phyloP scores from a whole-genome alignment of 805 yeast genomes.

The Scheffersomyces stipitis region DNA sequence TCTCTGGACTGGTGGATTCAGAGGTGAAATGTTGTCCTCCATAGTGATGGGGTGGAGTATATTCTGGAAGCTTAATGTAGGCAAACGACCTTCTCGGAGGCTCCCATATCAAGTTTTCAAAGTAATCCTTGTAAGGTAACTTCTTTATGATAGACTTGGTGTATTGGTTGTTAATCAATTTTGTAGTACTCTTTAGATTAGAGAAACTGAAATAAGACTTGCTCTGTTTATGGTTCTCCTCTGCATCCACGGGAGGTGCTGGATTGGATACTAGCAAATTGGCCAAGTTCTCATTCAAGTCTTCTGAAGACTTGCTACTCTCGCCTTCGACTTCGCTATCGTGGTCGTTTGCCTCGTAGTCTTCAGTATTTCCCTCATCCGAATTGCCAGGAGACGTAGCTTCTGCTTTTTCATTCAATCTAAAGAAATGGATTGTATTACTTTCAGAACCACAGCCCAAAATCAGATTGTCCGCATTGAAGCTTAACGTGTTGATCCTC shows the following conservation, averaged over 20 bases:
- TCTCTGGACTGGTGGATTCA: too few species aligned
- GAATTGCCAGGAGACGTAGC: slow-evolving; percentile 2
- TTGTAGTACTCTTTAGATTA: slow-evolving; percentile 23
- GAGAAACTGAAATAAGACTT: slow-evolving; percentile 15
- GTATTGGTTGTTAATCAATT: slow-evolving; percentile 33
- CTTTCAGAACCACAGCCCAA: slow-evolving; percentile 42
- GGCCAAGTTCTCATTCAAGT: slow-evolving; percentile 43
- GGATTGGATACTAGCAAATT: slow-evolving; percentile 32
- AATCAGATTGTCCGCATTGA: slow-evolving; percentile 31
- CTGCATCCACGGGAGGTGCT: slow-evolving; percentile 10
- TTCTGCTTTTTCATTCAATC: slow-evolving; percentile 12
- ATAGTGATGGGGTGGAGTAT: slow-evolving; percentile 14
- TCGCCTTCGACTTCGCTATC: slow-evolving; percentile 19
- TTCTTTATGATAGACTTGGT: slow-evolving; percentile 38
- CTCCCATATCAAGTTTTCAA: slow-evolving; percentile 42
- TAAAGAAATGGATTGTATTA: slow-evolving; percentile 43
- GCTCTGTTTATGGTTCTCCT: slow-evolving; percentile 4
- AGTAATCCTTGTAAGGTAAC: slow-evolving; percentile 40
- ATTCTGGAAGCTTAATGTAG: slow-evolving; percentile 37
- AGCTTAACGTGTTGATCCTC: slow-evolving; percentile 31
- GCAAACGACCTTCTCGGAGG: slow-evolving; percentile 45
- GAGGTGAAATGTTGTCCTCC: too few species aligned
- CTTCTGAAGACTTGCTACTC: slow-evolving; percentile 31
- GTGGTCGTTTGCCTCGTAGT: slow-evolving; percentile 15
- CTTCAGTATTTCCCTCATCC: slow-evolving; percentile 5